Evolutionary conservation across 306 rosid genomes (phyloP).

Genomic region (Trifolium repens): DNA sequence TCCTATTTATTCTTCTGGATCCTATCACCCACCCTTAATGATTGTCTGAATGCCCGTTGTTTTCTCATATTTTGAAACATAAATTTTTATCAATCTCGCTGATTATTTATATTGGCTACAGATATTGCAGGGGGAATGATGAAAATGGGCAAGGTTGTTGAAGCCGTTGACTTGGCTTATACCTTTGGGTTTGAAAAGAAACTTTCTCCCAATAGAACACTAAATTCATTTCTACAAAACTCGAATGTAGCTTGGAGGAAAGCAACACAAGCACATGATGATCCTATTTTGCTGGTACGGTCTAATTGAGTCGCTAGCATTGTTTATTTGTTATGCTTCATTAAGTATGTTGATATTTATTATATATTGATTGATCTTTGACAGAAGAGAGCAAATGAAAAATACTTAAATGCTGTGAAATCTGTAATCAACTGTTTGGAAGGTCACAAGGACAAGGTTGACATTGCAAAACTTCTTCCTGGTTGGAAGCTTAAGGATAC

Average conservation of each 20-base stretch:
- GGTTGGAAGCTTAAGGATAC: slow-evolving; percentile 59
- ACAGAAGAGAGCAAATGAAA: slow-evolving; percentile 61
- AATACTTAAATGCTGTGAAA: slow-evolving; percentile 62
- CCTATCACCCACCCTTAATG: slow-evolving; percentile 2
- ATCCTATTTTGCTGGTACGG: slow-evolving; percentile 51
- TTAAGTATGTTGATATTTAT: slow-evolving; percentile 34
- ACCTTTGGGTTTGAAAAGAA: slow-evolving; percentile 64
- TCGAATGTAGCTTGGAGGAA: slow-evolving; percentile 62
- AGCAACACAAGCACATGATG: slow-evolving; percentile 42
- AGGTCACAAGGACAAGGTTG: slow-evolving; percentile 55
- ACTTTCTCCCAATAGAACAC: slow-evolving; percentile 47
- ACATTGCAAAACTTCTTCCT: slow-evolving; percentile 52
- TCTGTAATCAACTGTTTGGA: slow-evolving; percentile 58
- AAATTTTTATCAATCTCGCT: slow-evolving; percentile 8
- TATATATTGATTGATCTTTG: slow-evolving; percentile 38
- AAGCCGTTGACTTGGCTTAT: slow-evolving; percentile 61
- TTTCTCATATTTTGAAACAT: slow-evolving; percentile 26
- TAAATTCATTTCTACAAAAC: slow-evolving; percentile 56
- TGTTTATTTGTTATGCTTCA: slow-evolving; percentile 33
- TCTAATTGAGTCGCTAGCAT: slow-evolving; percentile 27
- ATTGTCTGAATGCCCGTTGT: slow-evolving; percentile 29
- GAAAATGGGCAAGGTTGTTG: slow-evolving; percentile 50
- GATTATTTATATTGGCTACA: slow-evolving; percentile 39
- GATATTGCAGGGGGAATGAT: slow-evolving; percentile 54
- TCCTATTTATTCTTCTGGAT: slow-evolving; percentile 16